Percentiles rank a stretch among this genome's conserved stretches.
Evolutionary conservation across 306 rosid genomes (phyloP).

Genomic region (Lupinus albus): DNA sequence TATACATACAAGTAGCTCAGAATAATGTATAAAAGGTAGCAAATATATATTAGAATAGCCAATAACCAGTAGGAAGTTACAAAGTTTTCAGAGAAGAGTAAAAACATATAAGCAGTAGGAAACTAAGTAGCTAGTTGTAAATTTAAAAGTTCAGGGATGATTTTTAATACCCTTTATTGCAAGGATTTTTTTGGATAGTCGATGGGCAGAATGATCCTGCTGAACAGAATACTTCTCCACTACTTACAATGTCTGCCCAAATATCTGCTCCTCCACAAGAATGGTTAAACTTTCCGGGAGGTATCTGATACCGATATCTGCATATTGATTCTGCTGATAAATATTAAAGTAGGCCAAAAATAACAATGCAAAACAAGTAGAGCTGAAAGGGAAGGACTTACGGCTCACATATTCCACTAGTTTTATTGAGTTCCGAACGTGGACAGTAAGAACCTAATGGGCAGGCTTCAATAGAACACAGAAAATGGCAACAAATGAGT

Average conservation of each 20-base stretch:
- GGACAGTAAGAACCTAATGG: slow-evolving; percentile 95
- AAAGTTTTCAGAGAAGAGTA: slow-evolving; percentile 3
- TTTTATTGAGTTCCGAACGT: slow-evolving; percentile 56
- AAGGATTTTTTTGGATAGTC: slow-evolving; percentile 65
- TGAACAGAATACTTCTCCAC: slow-evolving; percentile 76
- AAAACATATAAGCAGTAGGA: slow-evolving; percentile 22
- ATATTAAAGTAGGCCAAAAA: slow-evolving; percentile 52
- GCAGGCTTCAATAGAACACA: slow-evolving; percentile 66
- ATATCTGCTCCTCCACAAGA: slow-evolving; percentile 92
- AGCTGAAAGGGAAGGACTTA: slow-evolving; percentile 56
- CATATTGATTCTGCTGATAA: slow-evolving; percentile 66
- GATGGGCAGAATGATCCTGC: slow-evolving; percentile 93
- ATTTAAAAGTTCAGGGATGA: slow-evolving; percentile 54
- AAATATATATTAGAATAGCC: slow-evolving; percentile 3
- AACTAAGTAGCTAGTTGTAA: slow-evolving; percentile 31
- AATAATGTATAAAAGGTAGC: slow-evolving; percentile 1
- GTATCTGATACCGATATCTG: slow-evolving; percentile 92
- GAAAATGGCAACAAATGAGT: slow-evolving; percentile 27
- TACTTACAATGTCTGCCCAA: slow-evolving; percentile 83
- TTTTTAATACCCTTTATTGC: slow-evolving; percentile 84
- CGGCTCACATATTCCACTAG: slow-evolving; percentile 81
- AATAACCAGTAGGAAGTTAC: slow-evolving; percentile 1
- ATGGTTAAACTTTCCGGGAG: slow-evolving; percentile 74
- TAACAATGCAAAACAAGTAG: slow-evolving; percentile 9
- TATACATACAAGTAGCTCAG: slow-evolving; percentile 31